These are phyloP conservation scores for Lactifluus piperatus DNA, from an alignment of 768 basidiomycete species.

Conservation along the genomic window DNA sequence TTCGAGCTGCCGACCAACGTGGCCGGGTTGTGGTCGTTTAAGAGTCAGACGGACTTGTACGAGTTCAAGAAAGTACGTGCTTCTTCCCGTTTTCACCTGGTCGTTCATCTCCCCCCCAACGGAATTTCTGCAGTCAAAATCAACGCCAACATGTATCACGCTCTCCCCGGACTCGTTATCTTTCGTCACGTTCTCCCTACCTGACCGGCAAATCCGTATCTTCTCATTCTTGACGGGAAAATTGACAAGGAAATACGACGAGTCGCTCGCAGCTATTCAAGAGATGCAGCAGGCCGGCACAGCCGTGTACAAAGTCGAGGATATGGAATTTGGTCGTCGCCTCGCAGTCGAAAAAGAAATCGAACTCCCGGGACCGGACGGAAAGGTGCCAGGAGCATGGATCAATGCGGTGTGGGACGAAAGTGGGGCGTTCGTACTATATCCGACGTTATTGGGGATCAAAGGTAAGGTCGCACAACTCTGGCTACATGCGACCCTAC, in stretches of 20 bases:
- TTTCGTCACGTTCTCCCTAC: slow-evolving; percentile 89
- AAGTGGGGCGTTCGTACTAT: slow-evolving; percentile 88
- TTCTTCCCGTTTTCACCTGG: neutral
- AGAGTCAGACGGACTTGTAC: slow-evolving; percentile 87
- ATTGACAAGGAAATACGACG: slow-evolving; percentile 88
- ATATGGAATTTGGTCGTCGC: slow-evolving; percentile 99
- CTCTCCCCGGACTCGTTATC: slow-evolving; percentile 84
- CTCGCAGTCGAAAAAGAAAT: slow-evolving; percentile 88
- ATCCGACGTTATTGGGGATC: slow-evolving; percentile 88
- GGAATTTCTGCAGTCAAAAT: slow-evolving; percentile 57
- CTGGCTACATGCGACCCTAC: neutral
- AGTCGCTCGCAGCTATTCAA: slow-evolving; percentile 84
- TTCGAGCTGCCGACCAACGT: slow-evolving; percentile 77
- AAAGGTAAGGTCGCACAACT: slow-evolving; percentile 51
- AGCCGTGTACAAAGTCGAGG: slow-evolving; percentile 83
- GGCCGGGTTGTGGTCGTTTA: slow-evolving; percentile 79
- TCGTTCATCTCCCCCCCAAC: neutral
- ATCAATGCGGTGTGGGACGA: slow-evolving; percentile 97
- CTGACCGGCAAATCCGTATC: slow-evolving; percentile 88
- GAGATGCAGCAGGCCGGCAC: slow-evolving; percentile 99
- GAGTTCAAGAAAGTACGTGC: slow-evolving; percentile 94
- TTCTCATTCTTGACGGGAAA: slow-evolving; percentile 90
- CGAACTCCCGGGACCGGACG: slow-evolving; percentile 72
- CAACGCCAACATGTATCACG: slow-evolving; percentile 84
- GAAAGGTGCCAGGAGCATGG: slow-evolving; percentile 63